Base-by-base conservation (phyloP, 2,329 filamentous ascomycete genomes). In the Fusarium concolor region DNA sequence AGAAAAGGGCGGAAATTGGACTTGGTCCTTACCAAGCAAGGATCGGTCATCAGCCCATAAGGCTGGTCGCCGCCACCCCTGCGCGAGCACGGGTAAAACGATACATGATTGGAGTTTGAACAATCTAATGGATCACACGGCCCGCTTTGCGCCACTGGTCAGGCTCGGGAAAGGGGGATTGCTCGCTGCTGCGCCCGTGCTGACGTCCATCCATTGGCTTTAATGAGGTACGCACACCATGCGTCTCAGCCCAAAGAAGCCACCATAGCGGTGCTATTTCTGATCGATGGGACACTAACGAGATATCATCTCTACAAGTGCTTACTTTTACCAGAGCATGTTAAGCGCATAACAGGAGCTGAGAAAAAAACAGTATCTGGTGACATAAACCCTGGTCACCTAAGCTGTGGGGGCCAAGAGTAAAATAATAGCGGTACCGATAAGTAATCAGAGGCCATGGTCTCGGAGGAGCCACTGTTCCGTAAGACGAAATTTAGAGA, bases 1-100 rank as follows among this genome's bases (percentile, higher is more conserved):
- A 41, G 37, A 51, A 50, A 37, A 43, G 17, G 39, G 52, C 51
- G 45, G 59, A 65, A 64, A 65, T 64, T 64, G 33, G 26, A 44
- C 35, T 39, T 28, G n/a, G 15, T 26, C 17, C 28, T 61, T 49
- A 62, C 37, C 43, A 62, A 62, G 56, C 57, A 63, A 35, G 50
- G 60, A 28, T 63, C 22, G 22, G 22, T 24, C 22, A 24, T 24
- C 22, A 24, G n/a, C 22, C 22, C 60, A 65, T 57, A 64, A 41
- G 61, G 61, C 60, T 64, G 60, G 60, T n/a, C 12, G 22, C 49
- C 12, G 22, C 49, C 14, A 35, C 24, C 42, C 59, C 26, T 33
- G 39, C 10, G n/a, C 20, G 10, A n/a, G 10, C 7, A 33, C 24
- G 22, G 18, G 15, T n/a, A 14, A 6, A 17, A 4, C 24, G 10